phyloP scores from a whole-genome alignment of 75 land plant species.

The Cryptomeria japonica region DNA sequence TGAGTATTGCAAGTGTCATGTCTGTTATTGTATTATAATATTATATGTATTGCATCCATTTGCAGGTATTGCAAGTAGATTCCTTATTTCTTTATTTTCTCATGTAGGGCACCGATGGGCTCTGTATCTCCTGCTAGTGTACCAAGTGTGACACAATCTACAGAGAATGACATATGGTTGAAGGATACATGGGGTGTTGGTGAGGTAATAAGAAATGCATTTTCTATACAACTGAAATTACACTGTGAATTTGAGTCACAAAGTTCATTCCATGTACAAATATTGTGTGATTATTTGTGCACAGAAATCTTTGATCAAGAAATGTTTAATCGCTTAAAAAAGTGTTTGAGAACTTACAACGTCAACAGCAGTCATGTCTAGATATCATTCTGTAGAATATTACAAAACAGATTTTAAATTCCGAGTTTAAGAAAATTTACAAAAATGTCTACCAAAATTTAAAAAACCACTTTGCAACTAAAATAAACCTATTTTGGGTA shows the following conservation, averaged over 20 bases:
- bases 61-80: background rate
- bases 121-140: background rate
- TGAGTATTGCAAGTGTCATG: background rate
- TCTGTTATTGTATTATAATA: background rate
- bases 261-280: background rate
- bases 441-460: background rate
- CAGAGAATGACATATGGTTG: background rate
- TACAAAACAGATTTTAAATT: background rate
- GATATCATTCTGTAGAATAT: background rate
- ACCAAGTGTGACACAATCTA: background rate
- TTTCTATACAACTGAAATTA: too few species aligned
- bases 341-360: background rate
- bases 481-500: too few species aligned
- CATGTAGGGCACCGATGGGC: background rate
- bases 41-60: background rate
- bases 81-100: background rate
- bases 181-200: background rate
- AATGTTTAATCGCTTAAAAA: background rate
- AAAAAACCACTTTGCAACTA: too few species aligned
- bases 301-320: background rate
- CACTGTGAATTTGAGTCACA: background rate
- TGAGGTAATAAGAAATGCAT: conserved; percentile 8
- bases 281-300: background rate
- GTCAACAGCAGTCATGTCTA: background rate
- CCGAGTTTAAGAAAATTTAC: background rate